Evolutionary conservation across 2,329 filamentous ascomycete genomes (phyloP).

Genomic region (Ceratocystis alfenasii): DNA sequence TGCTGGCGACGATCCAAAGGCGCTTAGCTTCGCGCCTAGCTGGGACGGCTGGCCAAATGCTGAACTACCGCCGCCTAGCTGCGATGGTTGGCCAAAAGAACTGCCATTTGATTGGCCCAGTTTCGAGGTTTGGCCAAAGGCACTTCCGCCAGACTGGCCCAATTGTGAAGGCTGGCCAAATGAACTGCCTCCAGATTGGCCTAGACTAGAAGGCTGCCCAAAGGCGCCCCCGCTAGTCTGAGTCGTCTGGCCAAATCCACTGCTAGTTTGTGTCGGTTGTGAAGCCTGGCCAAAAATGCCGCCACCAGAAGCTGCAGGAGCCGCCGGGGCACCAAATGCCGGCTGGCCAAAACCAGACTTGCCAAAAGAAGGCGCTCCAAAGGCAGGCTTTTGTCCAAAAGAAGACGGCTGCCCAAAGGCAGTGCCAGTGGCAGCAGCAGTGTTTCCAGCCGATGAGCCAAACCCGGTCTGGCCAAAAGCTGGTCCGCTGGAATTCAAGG

Average conservation of each 20-base stretch:
- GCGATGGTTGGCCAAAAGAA: conserved; percentile 32
- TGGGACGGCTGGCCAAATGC: conserved; percentile 27
- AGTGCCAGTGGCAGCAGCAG: conserved; percentile 13
- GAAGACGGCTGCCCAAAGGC: conserved; percentile 24
- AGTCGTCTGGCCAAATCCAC: conserved; percentile 32
- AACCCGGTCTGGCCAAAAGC: conserved; percentile 15
- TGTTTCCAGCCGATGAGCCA: conserved; percentile 5
- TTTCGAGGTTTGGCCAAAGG: conserved; percentile 31
- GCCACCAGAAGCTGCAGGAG: conserved; percentile 9
- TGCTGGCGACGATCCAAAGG: conserved; percentile 23
- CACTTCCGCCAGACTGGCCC: conserved; percentile 27
- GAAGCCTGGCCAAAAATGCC: conserved; percentile 32
- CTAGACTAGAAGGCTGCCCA: conserved; percentile 29
- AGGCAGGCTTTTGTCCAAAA: conserved; percentile 32
- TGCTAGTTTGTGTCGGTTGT: conserved; percentile 29
- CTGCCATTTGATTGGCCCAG: conserved; percentile 22
- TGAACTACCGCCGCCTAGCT: conserved; percentile 26
- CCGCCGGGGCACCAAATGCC: conserved; percentile 13
- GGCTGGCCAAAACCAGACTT: conserved; percentile 19
- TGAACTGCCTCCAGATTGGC: conserved; percentile 27
- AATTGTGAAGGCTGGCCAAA: conserved; percentile 30
- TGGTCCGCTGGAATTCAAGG: neutral
- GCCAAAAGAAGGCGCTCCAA: conserved; percentile 25
- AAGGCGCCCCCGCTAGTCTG: conserved; percentile 29
- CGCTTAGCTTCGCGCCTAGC: conserved; percentile 16